Conservation (phyloP, 768 basidiomycete species). For the Candolleomyces aberdarensis region DNA sequence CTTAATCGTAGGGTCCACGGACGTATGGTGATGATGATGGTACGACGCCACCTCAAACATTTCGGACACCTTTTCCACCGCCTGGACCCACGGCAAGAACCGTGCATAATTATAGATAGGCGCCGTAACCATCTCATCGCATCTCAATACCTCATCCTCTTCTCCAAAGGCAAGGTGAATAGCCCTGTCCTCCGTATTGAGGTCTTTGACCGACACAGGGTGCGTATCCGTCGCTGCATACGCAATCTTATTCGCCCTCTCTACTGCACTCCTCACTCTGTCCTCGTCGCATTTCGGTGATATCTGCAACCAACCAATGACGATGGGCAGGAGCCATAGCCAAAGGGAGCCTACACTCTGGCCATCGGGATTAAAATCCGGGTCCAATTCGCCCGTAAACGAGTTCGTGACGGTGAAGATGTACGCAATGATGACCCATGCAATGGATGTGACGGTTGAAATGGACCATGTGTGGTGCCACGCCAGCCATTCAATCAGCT, state of each 20-base stretch:
- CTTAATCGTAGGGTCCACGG: neutral
- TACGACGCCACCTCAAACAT: constrained; percentile 11
- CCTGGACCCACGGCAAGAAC: constrained; percentile 16
- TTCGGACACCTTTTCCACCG: constrained; percentile 10
- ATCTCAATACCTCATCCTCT: neutral
- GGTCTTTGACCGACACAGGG: neutral
- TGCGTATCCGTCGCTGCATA: constrained; percentile 15
- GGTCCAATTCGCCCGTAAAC: constrained; percentile 18
- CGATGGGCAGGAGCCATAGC: constrained; percentile 42
- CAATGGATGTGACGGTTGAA: constrained; percentile 34
- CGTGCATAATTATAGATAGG: constrained; percentile 22
- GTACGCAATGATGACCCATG: constrained; percentile 45
- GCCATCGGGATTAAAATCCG: constrained; percentile 27
- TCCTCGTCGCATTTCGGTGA: constrained; percentile 36
- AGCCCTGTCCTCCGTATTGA: neutral
- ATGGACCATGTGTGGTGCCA: constrained; percentile 33
- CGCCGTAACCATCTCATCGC: constrained; percentile 16
- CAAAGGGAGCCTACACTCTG: constrained; percentile 38
- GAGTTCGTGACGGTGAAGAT: constrained; percentile 34
- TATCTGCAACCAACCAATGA: constrained; percentile 38
- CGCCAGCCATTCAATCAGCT: constrained; percentile 28
- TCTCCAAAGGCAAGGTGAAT: neutral
- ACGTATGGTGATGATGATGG: constrained; percentile 1
- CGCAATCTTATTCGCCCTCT: constrained; percentile 23
- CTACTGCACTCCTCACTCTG: constrained; percentile 26